Conservation (phyloP, 2,329 filamentous ascomycete genomes). For the Phaeophleospora eucalypticola region DNA sequence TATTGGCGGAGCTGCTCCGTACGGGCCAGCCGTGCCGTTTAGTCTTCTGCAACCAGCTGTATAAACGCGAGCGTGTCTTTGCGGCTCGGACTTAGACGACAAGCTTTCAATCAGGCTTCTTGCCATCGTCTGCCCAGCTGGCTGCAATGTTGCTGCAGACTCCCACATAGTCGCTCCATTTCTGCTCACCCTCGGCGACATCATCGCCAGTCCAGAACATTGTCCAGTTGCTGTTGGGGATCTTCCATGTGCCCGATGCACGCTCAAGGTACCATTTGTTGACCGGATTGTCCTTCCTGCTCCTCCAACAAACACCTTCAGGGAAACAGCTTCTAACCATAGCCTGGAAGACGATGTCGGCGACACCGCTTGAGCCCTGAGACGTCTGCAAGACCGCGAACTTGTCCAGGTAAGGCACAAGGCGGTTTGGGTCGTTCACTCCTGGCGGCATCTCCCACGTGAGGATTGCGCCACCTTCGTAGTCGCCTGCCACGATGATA, state of each 20-base stretch:
- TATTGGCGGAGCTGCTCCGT: no score
- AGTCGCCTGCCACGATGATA: conserved; percentile 90
- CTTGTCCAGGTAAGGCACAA: conserved; percentile 94
- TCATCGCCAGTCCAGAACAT: conserved; percentile 92
- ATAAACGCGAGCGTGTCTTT: no score
- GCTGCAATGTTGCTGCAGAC: conserved; percentile 47
- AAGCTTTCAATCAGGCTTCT: conserved; percentile 31
- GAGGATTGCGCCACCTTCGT: conserved; percentile 89
- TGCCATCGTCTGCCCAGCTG: conserved; percentile 41
- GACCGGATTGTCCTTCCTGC: conserved; percentile 84
- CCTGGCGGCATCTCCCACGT: conserved; percentile 80
- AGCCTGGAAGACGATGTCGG: conserved; percentile 92
- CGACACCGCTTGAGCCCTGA: conserved; percentile 80
- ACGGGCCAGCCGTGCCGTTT: no score
- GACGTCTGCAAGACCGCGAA: conserved; percentile 87
- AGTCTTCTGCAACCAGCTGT: no score
- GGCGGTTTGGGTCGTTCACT: conserved; percentile 48
- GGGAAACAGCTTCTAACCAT: conserved; percentile 91
- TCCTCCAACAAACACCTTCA: conserved; percentile 85
- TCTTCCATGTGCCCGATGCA: conserved; percentile 74
- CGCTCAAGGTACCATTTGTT: conserved; percentile 99
- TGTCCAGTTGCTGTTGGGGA: conserved; percentile 81
- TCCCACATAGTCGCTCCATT: conserved; percentile 47
- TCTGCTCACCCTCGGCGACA: conserved; percentile 43
- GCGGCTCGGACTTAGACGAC: no score